Evolutionary conservation across 148 eudicot species (phyloP), one percentile per base, ranked within the genome.

Genomic region (Diospyros lotus): DNA sequence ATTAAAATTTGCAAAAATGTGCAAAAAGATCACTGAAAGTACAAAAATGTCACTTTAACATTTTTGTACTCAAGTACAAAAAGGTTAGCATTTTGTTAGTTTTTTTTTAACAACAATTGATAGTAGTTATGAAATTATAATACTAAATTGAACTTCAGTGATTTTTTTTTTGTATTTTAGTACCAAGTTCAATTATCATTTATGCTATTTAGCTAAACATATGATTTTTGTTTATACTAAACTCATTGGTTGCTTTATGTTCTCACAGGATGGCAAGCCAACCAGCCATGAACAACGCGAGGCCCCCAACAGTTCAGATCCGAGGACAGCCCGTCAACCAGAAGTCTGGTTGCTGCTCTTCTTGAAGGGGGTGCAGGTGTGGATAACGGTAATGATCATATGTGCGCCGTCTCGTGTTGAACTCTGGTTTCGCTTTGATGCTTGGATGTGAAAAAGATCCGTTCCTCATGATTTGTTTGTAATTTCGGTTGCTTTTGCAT

Each of bases 311-410:
- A 54, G 88, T 90, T 66, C 86, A 86, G 71, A 88, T 90, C 81
- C 84, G 87, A 70, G 94, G 94, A 63, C 91, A 86, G 77, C 94
- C 94, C 1, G 83, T 90, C 60, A 66, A 76, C 56, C 89, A 86
- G 75, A 88, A 76, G 72, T 71, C 87, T 8, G 85, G 94, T 12
- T 90, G 93, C 89, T 90, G 94, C 87, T 90, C 91, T 56, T 70
- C 80, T 76, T 76, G 55, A 70, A 68, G 28, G 59, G 58, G 42
- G 28, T 28, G 28, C 28, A 28, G 28, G 28, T 28, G 28, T 28
- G 28, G 28, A 28, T 28, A 28, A 28, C 28, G 28, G 28, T 28
- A 28, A 28, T 28, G 28, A 28, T 28, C 28, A 5, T n/a, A 51
- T 42, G 14, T 12, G 10, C 8, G 6, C 58, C 71, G 5, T 75